Evolutionary conservation across 1,284 basidiomycete species (phyloP).

Genomic region (Ustilago hordei): DNA sequence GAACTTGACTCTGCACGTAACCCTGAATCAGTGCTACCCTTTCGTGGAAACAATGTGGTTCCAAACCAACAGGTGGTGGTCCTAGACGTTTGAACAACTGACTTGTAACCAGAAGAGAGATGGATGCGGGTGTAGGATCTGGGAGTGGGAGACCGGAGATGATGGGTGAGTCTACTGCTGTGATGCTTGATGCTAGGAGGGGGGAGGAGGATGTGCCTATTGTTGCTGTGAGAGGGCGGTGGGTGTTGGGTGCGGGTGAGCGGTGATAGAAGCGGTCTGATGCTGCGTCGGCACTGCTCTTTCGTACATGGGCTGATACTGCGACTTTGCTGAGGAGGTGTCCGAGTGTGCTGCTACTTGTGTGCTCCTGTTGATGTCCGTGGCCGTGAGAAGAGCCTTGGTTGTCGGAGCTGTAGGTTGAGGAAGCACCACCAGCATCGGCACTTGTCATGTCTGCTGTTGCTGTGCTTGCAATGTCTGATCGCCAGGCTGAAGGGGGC

Average conservation of each 20-base stretch:
- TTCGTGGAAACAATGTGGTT: conserved; percentile 7
- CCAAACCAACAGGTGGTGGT: conserved; percentile 32
- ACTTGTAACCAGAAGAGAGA: conserved; percentile 6
- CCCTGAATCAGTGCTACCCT: conserved; percentile 18
- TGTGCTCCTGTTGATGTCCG: not conserved
- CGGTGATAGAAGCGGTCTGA: not conserved
- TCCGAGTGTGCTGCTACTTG: not conserved
- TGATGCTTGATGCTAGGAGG: not conserved
- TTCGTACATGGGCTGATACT: not conserved
- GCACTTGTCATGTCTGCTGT: not conserved
- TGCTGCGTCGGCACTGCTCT: not conserved
- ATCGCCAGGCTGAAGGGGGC: conserved; percentile 29
- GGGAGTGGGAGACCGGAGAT: conserved; percentile 20
- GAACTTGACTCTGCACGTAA: conserved; percentile 23
- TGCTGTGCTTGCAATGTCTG: conserved; percentile 3
- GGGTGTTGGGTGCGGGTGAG: not conserved
- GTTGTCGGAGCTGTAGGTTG: conserved; percentile 29
- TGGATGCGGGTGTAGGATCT: not conserved
- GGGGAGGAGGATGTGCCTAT: not conserved
- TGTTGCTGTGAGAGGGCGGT: not conserved
- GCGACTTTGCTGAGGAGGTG: not conserved
- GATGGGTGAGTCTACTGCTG: conserved; percentile 6
- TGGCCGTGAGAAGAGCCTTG: conserved; percentile 23
- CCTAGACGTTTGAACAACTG: conserved; percentile 39
- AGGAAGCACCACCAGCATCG: not conserved